These are phyloP conservation scores for Russula dissimulans DNA, from an alignment of 768 basidiomycete species.

Conservation along the genomic window DNA sequence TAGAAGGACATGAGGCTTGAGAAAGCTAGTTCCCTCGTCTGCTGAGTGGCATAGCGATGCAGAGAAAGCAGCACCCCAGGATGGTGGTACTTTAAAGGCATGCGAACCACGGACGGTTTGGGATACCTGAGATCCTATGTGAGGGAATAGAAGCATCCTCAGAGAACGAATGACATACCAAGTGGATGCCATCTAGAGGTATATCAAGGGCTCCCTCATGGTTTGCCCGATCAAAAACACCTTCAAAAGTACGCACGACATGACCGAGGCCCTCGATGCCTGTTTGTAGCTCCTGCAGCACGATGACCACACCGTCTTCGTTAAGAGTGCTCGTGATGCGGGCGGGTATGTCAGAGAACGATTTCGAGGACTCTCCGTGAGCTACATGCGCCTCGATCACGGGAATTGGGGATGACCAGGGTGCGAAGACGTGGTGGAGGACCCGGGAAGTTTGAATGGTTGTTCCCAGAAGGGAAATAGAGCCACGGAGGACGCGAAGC, in stretches of 20 bases:
- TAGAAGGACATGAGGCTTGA: slow-evolving; percentile 26
- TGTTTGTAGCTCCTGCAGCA: slow-evolving; percentile 48
- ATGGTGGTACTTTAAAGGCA: slow-evolving; percentile 30
- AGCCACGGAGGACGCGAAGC: slow-evolving; percentile 54
- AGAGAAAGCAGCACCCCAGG: slow-evolving; percentile 29
- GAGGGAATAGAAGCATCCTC: slow-evolving; percentile 13
- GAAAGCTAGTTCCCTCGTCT: background rate
- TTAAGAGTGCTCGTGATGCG: slow-evolving; percentile 13
- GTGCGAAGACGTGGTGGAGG: slow-evolving; percentile 57
- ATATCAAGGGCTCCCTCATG: slow-evolving; percentile 34
- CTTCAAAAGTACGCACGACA: slow-evolving; percentile 53
- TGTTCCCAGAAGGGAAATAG: slow-evolving; percentile 50
- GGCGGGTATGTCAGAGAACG: slow-evolving; percentile 13
- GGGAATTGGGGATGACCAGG: slow-evolving; percentile 71
- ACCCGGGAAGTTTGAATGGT: slow-evolving; percentile 33
- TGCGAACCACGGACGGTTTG: slow-evolving; percentile 25
- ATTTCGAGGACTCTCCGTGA: slow-evolving; percentile 14
- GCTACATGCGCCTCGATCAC: slow-evolving; percentile 28
- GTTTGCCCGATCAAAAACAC: slow-evolving; percentile 48
- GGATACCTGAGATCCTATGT: slow-evolving; percentile 20
- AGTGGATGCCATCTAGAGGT: slow-evolving; percentile 38
- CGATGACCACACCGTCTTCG: slow-evolving; percentile 33
- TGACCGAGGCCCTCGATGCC: slow-evolving; percentile 59
- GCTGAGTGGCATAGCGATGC: background rate
- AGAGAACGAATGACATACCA: slow-evolving; percentile 31